Evolutionary conservation across 768 basidiomycete genomes (phyloP).

Genomic region (Heimioporus sp.): DNA sequence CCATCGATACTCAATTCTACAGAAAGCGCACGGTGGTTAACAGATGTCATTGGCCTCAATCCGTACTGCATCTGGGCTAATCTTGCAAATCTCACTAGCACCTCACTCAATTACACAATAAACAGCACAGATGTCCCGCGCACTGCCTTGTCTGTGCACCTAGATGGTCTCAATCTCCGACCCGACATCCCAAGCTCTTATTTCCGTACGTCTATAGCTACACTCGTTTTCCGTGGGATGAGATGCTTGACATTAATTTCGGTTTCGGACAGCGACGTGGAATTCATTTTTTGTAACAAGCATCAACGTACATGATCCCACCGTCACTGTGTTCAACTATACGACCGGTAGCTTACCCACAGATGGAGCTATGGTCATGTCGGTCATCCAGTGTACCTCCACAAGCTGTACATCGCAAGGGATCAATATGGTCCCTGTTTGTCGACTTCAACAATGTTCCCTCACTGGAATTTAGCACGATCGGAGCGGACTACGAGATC

Average conservation of each 20-base stretch:
- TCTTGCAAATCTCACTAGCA: conserved; percentile 12
- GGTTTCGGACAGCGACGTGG: conserved; percentile 3
- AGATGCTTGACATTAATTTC: not conserved
- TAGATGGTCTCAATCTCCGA: conserved; percentile 7
- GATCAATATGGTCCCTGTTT: conserved; percentile 10
- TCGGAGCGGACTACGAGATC: conserved; percentile 14
- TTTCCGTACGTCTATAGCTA: conserved; percentile 9
- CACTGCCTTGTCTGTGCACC: conserved; percentile 3
- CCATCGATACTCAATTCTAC: conserved; percentile 11
- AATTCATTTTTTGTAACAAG: conserved; percentile 6
- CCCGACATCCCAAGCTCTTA: conserved; percentile 12
- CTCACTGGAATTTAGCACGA: conserved; percentile 6
- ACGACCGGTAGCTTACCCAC: conserved; percentile 15
- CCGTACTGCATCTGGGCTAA: conserved; percentile 22
- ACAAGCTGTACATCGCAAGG: conserved; percentile 5
- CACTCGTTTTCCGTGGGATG: not conserved
- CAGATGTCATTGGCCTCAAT: conserved; percentile 20
- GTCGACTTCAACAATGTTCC: conserved; percentile 12
- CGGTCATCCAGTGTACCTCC: conserved; percentile 12
- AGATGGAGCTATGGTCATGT: conserved; percentile 15
- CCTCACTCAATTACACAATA: conserved; percentile 16
- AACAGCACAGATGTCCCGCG: conserved; percentile 6
- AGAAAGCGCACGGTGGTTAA: conserved; percentile 20
- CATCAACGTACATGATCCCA: conserved; percentile 15
- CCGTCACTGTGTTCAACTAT: conserved; percentile 9